Percentiles rank a stretch among this genome's conserved stretches.
phyloP scores from a whole-genome alignment of 2,329 filamentous ascomycete species.

The Albifimbria verrucaria region DNA sequence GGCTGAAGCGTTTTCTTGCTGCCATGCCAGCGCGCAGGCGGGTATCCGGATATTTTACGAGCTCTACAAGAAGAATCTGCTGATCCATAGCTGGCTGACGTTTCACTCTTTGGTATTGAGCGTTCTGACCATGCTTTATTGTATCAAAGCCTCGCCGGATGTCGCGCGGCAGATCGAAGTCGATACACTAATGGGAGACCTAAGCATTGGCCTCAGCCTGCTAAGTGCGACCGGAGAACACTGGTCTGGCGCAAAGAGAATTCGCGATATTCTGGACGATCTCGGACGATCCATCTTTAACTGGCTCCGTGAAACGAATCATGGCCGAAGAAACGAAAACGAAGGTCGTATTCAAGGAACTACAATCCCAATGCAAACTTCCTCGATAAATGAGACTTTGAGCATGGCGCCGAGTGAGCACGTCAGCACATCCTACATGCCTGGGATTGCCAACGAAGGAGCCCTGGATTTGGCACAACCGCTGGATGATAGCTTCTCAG shows the following conservation, averaged over 20 bases:
- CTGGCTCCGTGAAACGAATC: conserved; percentile 18
- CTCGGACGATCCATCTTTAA: conserved; percentile 27
- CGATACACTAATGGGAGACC: conserved; percentile 36
- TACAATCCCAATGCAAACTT: neutral
- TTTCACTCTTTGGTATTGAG: conserved; percentile 47
- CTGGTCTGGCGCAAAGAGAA: conserved; percentile 47
- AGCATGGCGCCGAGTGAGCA: neutral
- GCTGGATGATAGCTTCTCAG: conserved; percentile 20
- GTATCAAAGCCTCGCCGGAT: conserved; percentile 42
- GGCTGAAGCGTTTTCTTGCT: conserved; percentile 33
- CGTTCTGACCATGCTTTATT: conserved; percentile 48
- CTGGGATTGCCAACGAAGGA: neutral
- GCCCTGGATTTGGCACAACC: conserved; percentile 12
- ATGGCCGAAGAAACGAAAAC: neutral
- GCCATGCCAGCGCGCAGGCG: conserved; percentile 39
- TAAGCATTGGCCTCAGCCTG: conserved; percentile 41
- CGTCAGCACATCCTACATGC: conserved; percentile 2
- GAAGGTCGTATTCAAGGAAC: no score
- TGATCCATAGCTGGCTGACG: conserved; percentile 45
- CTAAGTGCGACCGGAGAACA: conserved; percentile 49
- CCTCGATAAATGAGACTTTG: neutral
- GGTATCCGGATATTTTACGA: conserved; percentile 37
- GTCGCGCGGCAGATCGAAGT: conserved; percentile 33
- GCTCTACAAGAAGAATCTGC: conserved; percentile 39
- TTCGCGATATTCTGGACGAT: conserved; percentile 41